phyloP scores from a whole-genome alignment of 2,329 filamentous ascomycete genomes.

The Akanthomyces dipterigenus region DNA sequence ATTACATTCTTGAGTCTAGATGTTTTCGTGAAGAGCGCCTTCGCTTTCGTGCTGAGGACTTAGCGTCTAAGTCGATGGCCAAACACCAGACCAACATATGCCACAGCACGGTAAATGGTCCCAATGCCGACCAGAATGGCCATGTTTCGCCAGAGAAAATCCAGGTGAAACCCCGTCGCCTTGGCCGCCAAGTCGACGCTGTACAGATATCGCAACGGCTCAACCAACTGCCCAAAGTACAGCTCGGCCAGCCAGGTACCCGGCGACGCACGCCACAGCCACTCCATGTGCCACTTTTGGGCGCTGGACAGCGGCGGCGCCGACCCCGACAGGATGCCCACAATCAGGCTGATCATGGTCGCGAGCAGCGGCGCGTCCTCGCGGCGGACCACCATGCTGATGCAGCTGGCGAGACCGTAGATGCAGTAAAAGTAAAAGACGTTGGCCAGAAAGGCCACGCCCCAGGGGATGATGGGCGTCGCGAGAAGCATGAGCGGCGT shows the following conservation, averaged over 20 bases:
- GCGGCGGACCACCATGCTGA: conserved; percentile 47
- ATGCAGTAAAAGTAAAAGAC: conserved; percentile 52
- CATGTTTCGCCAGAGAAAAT: conserved; percentile 39
- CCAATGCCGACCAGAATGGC: conserved; percentile 37
- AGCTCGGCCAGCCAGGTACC: conserved; percentile 50
- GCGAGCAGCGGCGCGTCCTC: conserved; percentile 52
- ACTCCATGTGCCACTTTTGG: conserved; percentile 44
- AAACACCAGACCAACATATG: conserved; percentile 28
- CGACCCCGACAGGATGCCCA: conserved; percentile 47
- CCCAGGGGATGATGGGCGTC: conserved; percentile 43
- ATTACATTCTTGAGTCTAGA: too few relatives aligned
- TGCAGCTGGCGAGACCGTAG: conserved; percentile 45
- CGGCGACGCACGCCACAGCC: conserved; percentile 48
- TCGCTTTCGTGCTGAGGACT: too few relatives aligned
- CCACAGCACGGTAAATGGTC: conserved; percentile 37
- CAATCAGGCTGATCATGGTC: conserved; percentile 46
- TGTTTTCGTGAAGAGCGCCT: too few relatives aligned
- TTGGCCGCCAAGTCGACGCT: conserved; percentile 38
- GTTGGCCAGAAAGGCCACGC: conserved; percentile 42
- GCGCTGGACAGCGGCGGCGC: conserved; percentile 44
- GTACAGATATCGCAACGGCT: conserved; percentile 44
- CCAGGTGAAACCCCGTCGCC: conserved; percentile 38
- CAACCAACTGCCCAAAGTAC: conserved; percentile 46
- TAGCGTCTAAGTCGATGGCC: not conserved
- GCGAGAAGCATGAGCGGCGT: conserved; percentile 42